These are phyloP conservation scores for Sclerospora graminicola DNA, from an alignment of 352 stramenopile genomes.

Conservation along the genomic window DNA sequence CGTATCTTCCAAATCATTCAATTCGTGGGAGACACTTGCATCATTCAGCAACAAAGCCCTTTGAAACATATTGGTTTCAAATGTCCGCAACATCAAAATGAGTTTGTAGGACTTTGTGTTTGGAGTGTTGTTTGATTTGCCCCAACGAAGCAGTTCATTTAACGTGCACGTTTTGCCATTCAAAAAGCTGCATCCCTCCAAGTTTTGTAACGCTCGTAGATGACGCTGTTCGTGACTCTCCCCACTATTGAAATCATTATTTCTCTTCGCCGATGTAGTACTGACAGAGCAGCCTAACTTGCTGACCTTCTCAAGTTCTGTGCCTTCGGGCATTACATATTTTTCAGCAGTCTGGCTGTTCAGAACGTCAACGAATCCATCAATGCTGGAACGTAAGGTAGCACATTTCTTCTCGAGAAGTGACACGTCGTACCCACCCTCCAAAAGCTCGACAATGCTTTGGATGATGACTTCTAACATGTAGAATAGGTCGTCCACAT, in stretches of 20 bases:
- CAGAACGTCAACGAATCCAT: constrained; percentile 11
- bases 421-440: constrained; percentile 11
- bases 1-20: constrained; percentile 5
- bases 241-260: neutral
- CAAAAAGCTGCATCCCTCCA: constrained; percentile 10
- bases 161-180: constrained; percentile 10
- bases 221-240: constrained; percentile 12
- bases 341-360: constrained; percentile 2
- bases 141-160: constrained; percentile 9
- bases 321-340: constrained; percentile 2
- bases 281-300: constrained; percentile 1
- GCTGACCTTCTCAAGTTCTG: constrained; percentile 3
- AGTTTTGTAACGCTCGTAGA: constrained; percentile 8
- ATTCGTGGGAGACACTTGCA: neutral
- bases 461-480: constrained; percentile 15
- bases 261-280: constrained; percentile 2
- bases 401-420: constrained; percentile 4
- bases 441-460: constrained; percentile 8
- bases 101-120: constrained; percentile 5
- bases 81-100: constrained; percentile 15
- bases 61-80: constrained; percentile 26
- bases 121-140: constrained; percentile 1
- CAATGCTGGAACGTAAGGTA: constrained; percentile 5
- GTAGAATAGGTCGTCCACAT: constrained; percentile 13
- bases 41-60: constrained; percentile 1